Evolutionary conservation across 768 basidiomycete genomes (phyloP).

Genomic region (Clitopilus passeckerianus): DNA sequence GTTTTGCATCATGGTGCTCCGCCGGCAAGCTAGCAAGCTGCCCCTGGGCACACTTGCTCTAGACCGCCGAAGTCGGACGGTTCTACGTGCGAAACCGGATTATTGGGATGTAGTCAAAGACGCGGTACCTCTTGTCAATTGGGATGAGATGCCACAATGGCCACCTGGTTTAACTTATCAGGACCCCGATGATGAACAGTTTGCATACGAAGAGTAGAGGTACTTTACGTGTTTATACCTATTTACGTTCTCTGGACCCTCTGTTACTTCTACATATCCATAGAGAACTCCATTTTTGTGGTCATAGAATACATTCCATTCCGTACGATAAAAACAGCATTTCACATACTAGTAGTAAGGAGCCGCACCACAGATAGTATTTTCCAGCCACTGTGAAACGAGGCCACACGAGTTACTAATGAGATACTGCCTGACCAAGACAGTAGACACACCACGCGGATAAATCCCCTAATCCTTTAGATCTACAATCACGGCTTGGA

Average conservation of each 20-base stretch:
- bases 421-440: constrained; percentile 11
- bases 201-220: not conserved
- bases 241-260: too few species aligned
- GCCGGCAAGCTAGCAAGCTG: constrained; percentile 13
- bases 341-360: too few species aligned
- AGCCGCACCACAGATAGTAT: too few species aligned
- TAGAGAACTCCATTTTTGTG: too few species aligned
- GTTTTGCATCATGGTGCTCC: constrained; percentile 25
- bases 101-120: constrained; percentile 22
- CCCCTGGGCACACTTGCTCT: constrained; percentile 21
- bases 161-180: constrained; percentile 32
- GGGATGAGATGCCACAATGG: constrained; percentile 22
- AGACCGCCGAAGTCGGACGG: constrained; percentile 30
- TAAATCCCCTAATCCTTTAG: constrained; percentile 22
- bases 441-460: not conserved
- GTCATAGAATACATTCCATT: too few species aligned
- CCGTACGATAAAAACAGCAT: too few species aligned
- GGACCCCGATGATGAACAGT: constrained; percentile 23
- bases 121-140: constrained; percentile 23
- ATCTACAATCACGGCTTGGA: constrained; percentile 40
- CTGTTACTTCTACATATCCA: too few species aligned
- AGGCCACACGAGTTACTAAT: not conserved
- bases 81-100: constrained; percentile 21
- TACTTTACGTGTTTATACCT: not conserved
- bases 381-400: not conserved